Evolutionary conservation across 2,329 filamentous ascomycete genomes (phyloP), one percentile per base, ranked within the genome.

Genomic region (Amauroascus verrucosus): DNA sequence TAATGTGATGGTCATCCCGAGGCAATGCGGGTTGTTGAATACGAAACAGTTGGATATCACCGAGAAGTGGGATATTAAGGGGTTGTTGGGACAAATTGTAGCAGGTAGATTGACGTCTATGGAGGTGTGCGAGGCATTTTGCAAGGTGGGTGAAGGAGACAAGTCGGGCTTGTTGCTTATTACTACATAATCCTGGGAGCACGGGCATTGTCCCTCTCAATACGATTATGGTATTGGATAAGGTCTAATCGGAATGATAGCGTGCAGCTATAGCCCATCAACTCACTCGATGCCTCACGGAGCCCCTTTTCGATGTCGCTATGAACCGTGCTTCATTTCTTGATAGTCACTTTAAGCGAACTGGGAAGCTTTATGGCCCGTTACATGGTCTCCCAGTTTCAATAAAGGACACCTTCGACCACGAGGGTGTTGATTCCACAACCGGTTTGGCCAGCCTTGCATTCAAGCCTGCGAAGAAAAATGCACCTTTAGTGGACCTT

Each of bases 371-470:
- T 1, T 62, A 78, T 1, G 82, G 81, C 0, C 80, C 81, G 1
- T 69, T 85, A 0, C 81, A 84, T 60, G 81, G 82, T 6, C 69
- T 85, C 0, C 81, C 81, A 0, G 70, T 85, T 46, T 72, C 70
- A 30, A 57, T 78, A 35, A 77, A 75, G 54, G 71, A 76, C 46
- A 70, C 75, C 51, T 73, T 76, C 57, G 61, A 67, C 44, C 56
- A 76, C 24, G 64, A 68, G 6, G 78, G 78, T 6, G 71, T 77
- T 6, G 77, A 81, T 48, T 74, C 73, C 7, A 77, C 73, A 0
- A 73, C 79, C 3, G 80, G 80, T 1, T 75, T 88, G 56, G 77
- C 77, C 0, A 76, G 77, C 0, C 75, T 84, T 54, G 79, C 83
- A 2, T 75, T 76, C 37, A 72, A 82, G 44, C 81, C 83, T 0